These are phyloP conservation scores for Wallacemonas collosoma DNA, from an alignment of 208 protist genomes.

Conservation along the genomic window DNA sequence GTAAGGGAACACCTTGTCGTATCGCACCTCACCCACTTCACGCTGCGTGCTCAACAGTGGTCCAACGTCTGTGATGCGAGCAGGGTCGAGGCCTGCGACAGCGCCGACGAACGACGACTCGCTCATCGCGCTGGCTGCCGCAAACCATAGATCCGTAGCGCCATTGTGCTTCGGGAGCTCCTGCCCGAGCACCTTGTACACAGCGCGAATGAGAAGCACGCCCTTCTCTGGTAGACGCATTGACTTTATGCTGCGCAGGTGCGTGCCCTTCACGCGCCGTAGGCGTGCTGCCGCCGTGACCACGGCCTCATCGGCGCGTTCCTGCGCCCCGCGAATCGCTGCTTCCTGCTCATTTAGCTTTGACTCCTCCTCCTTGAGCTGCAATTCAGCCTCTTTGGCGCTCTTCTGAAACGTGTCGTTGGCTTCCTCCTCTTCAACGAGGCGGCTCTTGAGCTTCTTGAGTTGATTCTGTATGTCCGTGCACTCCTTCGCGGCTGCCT, in stretches of 20 bases:
- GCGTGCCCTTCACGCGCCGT: conserved; percentile 32
- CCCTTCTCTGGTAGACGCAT: conserved; percentile 48
- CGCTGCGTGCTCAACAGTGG: conserved; percentile 30
- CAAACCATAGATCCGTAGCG: conserved; percentile 62
- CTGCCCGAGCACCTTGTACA: conserved; percentile 65
- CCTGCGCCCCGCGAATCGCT: conserved; percentile 25
- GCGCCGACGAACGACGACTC: conserved; percentile 49
- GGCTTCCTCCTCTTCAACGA: conserved; percentile 21
- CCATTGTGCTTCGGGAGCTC: conserved; percentile 47
- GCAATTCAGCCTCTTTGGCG: not conserved
- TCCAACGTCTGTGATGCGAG: conserved; percentile 38
- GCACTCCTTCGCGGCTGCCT: conserved; percentile 7
- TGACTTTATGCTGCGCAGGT: conserved; percentile 42
- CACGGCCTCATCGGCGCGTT: conserved; percentile 31
- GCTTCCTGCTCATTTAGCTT: conserved; percentile 16
- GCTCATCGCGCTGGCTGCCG: conserved; percentile 32
- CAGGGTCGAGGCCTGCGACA: conserved; percentile 38
- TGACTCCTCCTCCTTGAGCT: not conserved
- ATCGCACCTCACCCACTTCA: conserved; percentile 53
- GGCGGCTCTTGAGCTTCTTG: conserved; percentile 23
- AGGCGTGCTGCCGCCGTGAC: conserved; percentile 32
- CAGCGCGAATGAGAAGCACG: conserved; percentile 41
- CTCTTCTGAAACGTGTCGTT: conserved; percentile 17
- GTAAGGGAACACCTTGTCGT: conserved; percentile 42
- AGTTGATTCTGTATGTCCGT: conserved; percentile 11